These are phyloP conservation scores for Trametes pubescens DNA, from an alignment of 1,284 basidiomycete species.

Conservation along the genomic window DNA sequence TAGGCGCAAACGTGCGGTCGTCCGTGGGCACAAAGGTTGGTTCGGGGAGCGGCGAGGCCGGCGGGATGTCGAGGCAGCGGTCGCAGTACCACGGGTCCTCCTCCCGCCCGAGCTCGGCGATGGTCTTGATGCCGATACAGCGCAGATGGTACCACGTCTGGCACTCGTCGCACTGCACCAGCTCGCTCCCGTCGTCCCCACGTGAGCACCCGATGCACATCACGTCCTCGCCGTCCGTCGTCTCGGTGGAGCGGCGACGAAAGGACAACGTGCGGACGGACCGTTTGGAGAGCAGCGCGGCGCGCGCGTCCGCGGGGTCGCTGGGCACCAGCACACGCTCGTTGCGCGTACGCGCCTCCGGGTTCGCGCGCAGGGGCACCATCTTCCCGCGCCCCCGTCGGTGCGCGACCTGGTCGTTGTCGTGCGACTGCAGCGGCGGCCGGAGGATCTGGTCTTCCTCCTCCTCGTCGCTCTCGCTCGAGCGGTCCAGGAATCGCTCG, in stretches of 20 bases:
- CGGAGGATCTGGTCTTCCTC: slow-evolving; percentile 48
- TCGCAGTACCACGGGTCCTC: slow-evolving; percentile 81
- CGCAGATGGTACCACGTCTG: slow-evolving; percentile 79
- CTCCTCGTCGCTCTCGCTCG: slow-evolving; percentile 64
- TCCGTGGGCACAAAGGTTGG: slow-evolving; percentile 73
- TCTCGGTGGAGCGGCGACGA: slow-evolving; percentile 47
- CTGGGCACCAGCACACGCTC: slow-evolving; percentile 54
- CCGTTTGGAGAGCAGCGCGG: slow-evolving; percentile 72
- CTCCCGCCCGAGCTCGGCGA: slow-evolving; percentile 71
- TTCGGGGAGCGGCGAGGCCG: slow-evolving; percentile 52
- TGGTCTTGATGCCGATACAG: slow-evolving; percentile 72
- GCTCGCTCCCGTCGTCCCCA: slow-evolving; percentile 67
- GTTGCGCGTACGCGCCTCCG: slow-evolving; percentile 39
- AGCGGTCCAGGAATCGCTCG: slow-evolving; percentile 65
- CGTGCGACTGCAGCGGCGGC: slow-evolving; percentile 39
- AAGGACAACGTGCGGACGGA: slow-evolving; percentile 67
- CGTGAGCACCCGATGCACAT: slow-evolving; percentile 70
- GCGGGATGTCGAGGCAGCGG: slow-evolving; percentile 52
- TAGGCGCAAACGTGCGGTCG: slow-evolving; percentile 45
- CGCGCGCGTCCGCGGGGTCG: slow-evolving; percentile 77
- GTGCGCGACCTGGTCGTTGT: slow-evolving; percentile 44
- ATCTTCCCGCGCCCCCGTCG: slow-evolving; percentile 64
- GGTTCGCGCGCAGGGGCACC: slow-evolving; percentile 59
- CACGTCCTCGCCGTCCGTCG: slow-evolving; percentile 52
- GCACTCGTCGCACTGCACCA: slow-evolving; percentile 82